Evolutionary conservation across 2,329 filamentous ascomycete species (phyloP), one percentile per base, ranked within the genome.

Genomic region (Penicillium vulpinum): DNA sequence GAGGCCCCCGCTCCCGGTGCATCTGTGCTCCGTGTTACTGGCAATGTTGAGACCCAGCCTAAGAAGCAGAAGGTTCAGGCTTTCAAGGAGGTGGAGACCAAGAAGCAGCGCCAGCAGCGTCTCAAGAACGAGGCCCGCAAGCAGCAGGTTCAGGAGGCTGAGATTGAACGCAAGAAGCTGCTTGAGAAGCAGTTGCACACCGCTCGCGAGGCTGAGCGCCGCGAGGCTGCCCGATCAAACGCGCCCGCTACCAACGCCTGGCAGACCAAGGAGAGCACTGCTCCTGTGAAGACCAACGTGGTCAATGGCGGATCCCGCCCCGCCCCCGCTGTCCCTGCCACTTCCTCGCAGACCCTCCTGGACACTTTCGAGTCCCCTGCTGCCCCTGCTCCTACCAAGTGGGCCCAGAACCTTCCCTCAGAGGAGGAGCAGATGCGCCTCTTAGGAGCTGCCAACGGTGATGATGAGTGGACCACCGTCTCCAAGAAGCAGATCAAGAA

Each of bases 31-130:
- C 90, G 90, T 60, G 81, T 97, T 62, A 94, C 89, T 53, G 86
- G 87, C 72, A 84, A 75, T 68, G 83, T 77, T 72, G 85, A 82
- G 77, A 77, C 78, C 21, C 73, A 75, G 62, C 75, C 77, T 70
- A 84, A 88, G 77, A 86, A 86, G 77, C 80, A 83, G 67, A 77
- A 81, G 63, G 59, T 70, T 51, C 85, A 87, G 78, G 78, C 81
- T 39, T 81, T 84, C 62, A 86, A 90, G 73, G 82, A 84, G 47
- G 84, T 83, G 18, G 90, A 96, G 81, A 89, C 88, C 21, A 97
- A 97, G 88, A 97, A 97, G 82, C 91, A 96, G 80, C 88, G 92
- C 58, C 92, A 97, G 80, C 94, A 96, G 79, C 85, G 88, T 65
- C 86, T 89, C 80, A 97, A 96, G 85, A 87, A 85, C 36, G 92